Evolutionary conservation across 352 stramenopile species (phyloP).

Genomic region (Globisporangium carolinianum): DNA sequence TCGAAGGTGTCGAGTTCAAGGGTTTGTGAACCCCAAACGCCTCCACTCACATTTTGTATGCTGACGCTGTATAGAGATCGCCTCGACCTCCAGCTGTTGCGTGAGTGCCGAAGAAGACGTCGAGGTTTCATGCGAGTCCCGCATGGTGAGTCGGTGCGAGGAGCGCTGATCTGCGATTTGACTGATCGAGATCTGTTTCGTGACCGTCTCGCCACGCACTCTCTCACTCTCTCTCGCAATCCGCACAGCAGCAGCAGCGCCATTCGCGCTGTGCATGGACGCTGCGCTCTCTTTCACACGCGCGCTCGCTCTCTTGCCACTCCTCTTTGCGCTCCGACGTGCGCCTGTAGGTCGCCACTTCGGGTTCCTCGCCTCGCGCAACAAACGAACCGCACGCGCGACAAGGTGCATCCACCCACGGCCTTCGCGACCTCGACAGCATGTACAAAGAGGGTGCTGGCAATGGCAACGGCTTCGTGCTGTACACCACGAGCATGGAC

Average conservation of each 20-base stretch:
- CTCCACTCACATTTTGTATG: too few relatives aligned
- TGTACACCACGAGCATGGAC: conserved; percentile 42
- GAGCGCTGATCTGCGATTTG: conserved; percentile 8
- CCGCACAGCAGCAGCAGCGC: not conserved
- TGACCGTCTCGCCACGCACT: not conserved
- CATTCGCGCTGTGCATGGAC: not conserved
- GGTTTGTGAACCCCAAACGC: too few relatives aligned
- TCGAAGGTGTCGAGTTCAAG: not conserved
- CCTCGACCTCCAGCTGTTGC: not conserved
- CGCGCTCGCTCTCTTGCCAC: too few relatives aligned
- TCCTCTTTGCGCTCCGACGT: too few relatives aligned
- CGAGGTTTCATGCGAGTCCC: too few relatives aligned
- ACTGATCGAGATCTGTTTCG: conserved; percentile 4
- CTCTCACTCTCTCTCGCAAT: not conserved
- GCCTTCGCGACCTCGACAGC: not conserved
- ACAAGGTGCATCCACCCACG: too few relatives aligned
- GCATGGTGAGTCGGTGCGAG: not conserved
- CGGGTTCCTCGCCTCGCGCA: too few relatives aligned
- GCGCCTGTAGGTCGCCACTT: too few relatives aligned
- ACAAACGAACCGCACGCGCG: too few relatives aligned
- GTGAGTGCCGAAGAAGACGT: not conserved
- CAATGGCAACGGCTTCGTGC: conserved; percentile 21
- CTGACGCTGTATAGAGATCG: not conserved
- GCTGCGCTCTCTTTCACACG: not conserved
- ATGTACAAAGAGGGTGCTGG: conserved; percentile 12